Conservation (phyloP, 257 asterid genomes). For the Oldenlandia corymbosa region DNA sequence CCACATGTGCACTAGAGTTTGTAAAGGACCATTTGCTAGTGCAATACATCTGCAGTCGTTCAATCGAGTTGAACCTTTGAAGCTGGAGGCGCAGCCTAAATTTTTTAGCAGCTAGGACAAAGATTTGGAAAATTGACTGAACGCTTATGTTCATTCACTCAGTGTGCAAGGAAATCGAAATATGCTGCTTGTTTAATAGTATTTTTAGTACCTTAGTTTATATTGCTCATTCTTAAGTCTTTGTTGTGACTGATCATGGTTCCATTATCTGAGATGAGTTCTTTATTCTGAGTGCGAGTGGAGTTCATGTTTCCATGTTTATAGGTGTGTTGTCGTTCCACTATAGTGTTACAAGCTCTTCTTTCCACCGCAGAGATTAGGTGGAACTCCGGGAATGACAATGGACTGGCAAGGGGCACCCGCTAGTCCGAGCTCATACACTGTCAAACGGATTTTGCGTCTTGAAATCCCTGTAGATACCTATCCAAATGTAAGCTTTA, state of each 20-base stretch:
- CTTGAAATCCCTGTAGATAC: conserved; percentile 92
- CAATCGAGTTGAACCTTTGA: not conserved
- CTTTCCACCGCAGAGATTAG: conserved; percentile 54
- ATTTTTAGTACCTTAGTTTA: no score
- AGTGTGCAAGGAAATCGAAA: no score
- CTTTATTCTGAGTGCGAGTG: not conserved
- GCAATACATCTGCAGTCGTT: not conserved
- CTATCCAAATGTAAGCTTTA: conserved; percentile 70
- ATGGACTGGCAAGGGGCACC: conserved; percentile 99
- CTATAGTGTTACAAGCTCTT: not conserved
- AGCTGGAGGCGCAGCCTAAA: not conserved
- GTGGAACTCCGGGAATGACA: conserved; percentile 86
- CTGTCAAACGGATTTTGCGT: conserved; percentile 87
- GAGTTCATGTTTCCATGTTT: not conserved
- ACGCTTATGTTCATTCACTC: no score
- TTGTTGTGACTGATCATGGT: not conserved
- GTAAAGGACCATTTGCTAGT: not conserved
- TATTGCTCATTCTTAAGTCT: not conserved
- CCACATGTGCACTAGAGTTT: not conserved
- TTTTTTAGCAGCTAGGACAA: not conserved
- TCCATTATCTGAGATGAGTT: not conserved
- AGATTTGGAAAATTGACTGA: not conserved
- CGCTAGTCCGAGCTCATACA: conserved; percentile 92
- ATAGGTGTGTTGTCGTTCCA: not conserved
- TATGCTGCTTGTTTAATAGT: no score